Evolutionary conservation across 345 rosid species (phyloP), one percentile per base, ranked within the genome.

Genomic region (Rhodomyrtus tomentosa): DNA sequence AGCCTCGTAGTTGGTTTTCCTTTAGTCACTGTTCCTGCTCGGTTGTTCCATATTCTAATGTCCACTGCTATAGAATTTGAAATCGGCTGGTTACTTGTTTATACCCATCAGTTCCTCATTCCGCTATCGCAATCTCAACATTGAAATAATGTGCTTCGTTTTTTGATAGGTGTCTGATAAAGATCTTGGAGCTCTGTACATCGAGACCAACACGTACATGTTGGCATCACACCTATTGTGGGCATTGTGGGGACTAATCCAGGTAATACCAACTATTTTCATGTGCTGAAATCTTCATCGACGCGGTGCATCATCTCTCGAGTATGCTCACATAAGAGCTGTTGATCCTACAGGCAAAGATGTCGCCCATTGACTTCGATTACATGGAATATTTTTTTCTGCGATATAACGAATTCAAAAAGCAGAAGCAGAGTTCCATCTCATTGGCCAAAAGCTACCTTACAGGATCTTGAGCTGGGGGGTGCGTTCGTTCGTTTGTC

Each of bases 241-340:
- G 99, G 98, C 99, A 11, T 86, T 95, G 84, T 97, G 99, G 99
- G 98, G 96, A 4, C 87, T 97, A 79, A 97, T 97, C 86, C 99
- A 96, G 98, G 99, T 95, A 88, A 14, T 83, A 29, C 82, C 16
- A 22, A 76, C 85, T 74, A 36, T 2, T 68, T 36, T 68, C 79
- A 68, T 68, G 45, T 36, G 9, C 79, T 68, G 14, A 68, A 18
- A 8, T 68, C 45, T 18, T 36, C 1, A 0, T 18, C 0, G 45
- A 68, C 1, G 22, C 4, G 10, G 20, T 32, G 76, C 45, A 2
- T 68, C 21, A 11, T 36, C 22, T 32, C 45, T 68, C 2, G 3
- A 68, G 45, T 32, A 62, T 68, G 45, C 45, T 68, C 4, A 68
- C 45, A 32, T 18, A 36, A 68, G 45, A 18, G 22, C 45, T 68